phyloP scores from a whole-genome alignment of 2,329 filamentous ascomycete genomes.

The Pestalotiopsis sp. region DNA sequence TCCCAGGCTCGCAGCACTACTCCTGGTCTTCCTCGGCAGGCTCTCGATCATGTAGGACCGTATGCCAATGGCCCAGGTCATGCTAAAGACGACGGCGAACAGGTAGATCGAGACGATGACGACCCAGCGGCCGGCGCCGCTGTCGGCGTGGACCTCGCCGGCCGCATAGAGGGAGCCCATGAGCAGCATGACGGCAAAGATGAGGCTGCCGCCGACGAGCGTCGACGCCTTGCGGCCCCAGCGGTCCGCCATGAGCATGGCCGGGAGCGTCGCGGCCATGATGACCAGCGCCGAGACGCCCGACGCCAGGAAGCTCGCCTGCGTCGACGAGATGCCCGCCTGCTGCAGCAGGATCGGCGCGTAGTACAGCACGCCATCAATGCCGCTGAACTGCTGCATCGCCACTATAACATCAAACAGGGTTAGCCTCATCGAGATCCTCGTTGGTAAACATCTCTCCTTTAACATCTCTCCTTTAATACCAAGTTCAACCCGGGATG shows the following conservation, averaged over 20 bases:
- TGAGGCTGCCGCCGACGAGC: slow-evolving; percentile 52
- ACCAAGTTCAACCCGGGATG: neutral
- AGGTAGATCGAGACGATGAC: slow-evolving; percentile 54
- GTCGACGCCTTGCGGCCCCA: slow-evolving; percentile 59
- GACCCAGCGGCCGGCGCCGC: slow-evolving; percentile 47
- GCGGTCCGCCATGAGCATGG: slow-evolving; percentile 54
- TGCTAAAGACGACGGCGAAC: slow-evolving; percentile 48
- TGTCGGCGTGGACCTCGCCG: slow-evolving; percentile 36
- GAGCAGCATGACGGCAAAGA: slow-evolving; percentile 53
- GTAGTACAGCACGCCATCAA: slow-evolving; percentile 65
- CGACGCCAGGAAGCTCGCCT: slow-evolving; percentile 27
- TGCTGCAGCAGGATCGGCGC: slow-evolving; percentile 62
- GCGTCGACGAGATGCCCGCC: slow-evolving; percentile 55
- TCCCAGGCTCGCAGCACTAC: slow-evolving; percentile 5
- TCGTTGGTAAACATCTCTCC: neutral
- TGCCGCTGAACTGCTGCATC: slow-evolving; percentile 62
- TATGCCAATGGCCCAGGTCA: slow-evolving; percentile 55
- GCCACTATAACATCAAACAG: slow-evolving; percentile 46
- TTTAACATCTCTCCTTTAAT: neutral
- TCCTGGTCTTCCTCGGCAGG: slow-evolving; percentile 12
- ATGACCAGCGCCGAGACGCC: slow-evolving; percentile 29
- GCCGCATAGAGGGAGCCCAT: slow-evolving; percentile 55
- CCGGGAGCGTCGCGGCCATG: slow-evolving; percentile 31
- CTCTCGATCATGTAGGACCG: slow-evolving; percentile 43
- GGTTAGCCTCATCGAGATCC: neutral